A percentile compares a stretch with the other conserved stretches of the same genome.
Evolutionary conservation across 768 basidiomycete genomes (phyloP).

Genomic region (Hygrocybe punicea): DNA sequence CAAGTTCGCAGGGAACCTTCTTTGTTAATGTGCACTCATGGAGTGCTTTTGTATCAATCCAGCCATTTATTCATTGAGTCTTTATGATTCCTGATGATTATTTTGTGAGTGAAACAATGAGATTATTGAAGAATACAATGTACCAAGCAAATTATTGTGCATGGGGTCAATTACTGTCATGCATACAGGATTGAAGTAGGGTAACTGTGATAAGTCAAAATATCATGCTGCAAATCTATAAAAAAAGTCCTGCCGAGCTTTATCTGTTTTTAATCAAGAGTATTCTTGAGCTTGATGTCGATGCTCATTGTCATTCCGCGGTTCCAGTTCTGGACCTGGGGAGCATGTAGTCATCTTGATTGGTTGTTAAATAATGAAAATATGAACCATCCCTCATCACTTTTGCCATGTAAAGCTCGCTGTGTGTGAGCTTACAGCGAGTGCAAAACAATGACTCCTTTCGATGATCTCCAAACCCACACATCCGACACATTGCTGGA

Average conservation of each 20-base stretch:
- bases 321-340: neutral
- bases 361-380: neutral
- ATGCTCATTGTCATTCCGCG: neutral
- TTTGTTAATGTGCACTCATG: slow-evolving; percentile 9
- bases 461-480: slow-evolving; percentile 26
- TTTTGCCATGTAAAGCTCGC: slow-evolving; percentile 14
- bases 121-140: neutral
- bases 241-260: slow-evolving; percentile 1
- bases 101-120: neutral
- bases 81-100: slow-evolving; percentile 21
- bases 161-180: slow-evolving; percentile 33
- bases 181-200: slow-evolving; percentile 27
- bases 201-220: slow-evolving; percentile 22
- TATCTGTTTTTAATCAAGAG: neutral
- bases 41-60: slow-evolving; percentile 19
- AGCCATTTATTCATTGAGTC: slow-evolving; percentile 23
- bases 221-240: neutral
- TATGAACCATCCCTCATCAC: slow-evolving; percentile 19
- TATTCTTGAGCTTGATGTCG: neutral
- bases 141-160: slow-evolving; percentile 32
- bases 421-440: slow-evolving; percentile 23
- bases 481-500: slow-evolving; percentile 30
- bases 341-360: neutral
- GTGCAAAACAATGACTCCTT: slow-evolving; percentile 29
- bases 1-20: slow-evolving; percentile 11